Evolutionary conservation across 2,329 filamentous ascomycete genomes (phyloP), one percentile per base, ranked within the genome.

Genomic region (Aureobasidium lini): DNA sequence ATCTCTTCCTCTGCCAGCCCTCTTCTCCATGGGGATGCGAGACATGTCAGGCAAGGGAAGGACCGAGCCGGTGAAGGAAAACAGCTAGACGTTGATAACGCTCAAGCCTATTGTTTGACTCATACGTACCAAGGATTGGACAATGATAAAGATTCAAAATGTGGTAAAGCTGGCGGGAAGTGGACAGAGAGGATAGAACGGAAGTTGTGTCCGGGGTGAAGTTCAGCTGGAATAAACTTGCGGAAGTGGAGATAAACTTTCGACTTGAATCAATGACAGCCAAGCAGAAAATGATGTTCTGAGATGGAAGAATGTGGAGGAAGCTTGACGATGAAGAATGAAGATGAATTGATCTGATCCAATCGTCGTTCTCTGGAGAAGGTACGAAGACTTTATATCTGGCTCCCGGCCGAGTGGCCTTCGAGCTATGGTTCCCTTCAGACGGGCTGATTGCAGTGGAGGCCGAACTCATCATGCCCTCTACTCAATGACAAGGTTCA

Each of bases 211-310:
- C 52, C 39, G 43, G 23, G n/a, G 15, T 39, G 42, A 40, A n/a
- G 34, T 48, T 40, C 54, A 48, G 43, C 54, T 57, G 54, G 29
- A 32, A 57, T 48, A 57, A n/a, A 40, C 34, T 57, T 32, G 34
- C 34, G 52, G 47, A 10, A 50, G 32, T n/a, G 47, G n/a, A 15
- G 47, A 36, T 37, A 37, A 23, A 29, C 5, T 50, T 50, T 34
- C 5, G 29, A 23, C 16, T 15, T 13, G 34, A n/a, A 15, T 39
- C 15, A 29, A 54, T 34, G 28, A 31, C 23, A 32, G n/a, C 11
- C 5, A 18, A 23, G n/a, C 18, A 28, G n/a, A 29, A 23, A 16
- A 34, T 54, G 29, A 11, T 15, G 6, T 44, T 43, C 6, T 36
- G 9, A 13, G 1, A n/a, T 8, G 15, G 11, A 16, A 13, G 23